Evolutionary conservation across 352 stramenopile species (phyloP).

Genomic region (Phytopythium chamaehyphon): DNA sequence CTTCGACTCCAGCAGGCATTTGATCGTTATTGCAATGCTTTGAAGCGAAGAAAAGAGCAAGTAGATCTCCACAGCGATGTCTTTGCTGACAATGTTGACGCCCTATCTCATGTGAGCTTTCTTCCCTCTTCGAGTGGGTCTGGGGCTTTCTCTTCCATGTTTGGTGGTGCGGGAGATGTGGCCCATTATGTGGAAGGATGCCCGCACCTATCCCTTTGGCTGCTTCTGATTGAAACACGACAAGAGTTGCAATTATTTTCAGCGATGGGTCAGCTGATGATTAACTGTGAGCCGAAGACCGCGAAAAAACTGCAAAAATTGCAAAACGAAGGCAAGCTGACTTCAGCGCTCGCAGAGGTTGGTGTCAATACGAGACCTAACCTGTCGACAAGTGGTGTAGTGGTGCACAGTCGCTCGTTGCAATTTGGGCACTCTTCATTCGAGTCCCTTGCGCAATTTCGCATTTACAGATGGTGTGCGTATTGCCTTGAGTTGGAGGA

Average conservation of each 20-base stretch:
- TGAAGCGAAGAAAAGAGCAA: conserved; percentile 27
- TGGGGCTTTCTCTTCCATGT: conserved; percentile 56
- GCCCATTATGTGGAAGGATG: conserved; percentile 65
- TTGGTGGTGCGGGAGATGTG: conserved; percentile 52
- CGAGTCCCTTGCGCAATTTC: conserved; percentile 58
- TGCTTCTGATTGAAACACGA: conserved; percentile 65
- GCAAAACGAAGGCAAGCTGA: conserved; percentile 53
- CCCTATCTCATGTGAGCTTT: conserved; percentile 55
- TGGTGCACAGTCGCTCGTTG: conserved; percentile 9
- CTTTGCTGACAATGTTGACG: conserved; percentile 25
- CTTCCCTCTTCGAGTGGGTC: conserved; percentile 40
- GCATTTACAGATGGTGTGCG: conserved; percentile 65
- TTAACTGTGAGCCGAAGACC: conserved; percentile 71
- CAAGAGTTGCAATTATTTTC: conserved; percentile 71
- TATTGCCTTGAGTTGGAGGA: conserved; percentile 59
- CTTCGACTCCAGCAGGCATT: conserved; percentile 32
- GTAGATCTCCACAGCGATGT: conserved; percentile 24
- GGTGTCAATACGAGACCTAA: conserved; percentile 20
- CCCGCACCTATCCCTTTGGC: conserved; percentile 62
- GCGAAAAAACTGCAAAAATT: conserved; percentile 83
- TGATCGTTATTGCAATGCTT: conserved; percentile 25
- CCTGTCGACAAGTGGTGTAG: conserved; percentile 6
- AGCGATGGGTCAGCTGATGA: conserved; percentile 58
- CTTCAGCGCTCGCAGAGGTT: conserved; percentile 30
- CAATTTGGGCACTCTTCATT: conserved; percentile 47